Evolutionary conservation across 352 stramenopile genomes (phyloP).

Genomic region (Pythium sukuiense): DNA sequence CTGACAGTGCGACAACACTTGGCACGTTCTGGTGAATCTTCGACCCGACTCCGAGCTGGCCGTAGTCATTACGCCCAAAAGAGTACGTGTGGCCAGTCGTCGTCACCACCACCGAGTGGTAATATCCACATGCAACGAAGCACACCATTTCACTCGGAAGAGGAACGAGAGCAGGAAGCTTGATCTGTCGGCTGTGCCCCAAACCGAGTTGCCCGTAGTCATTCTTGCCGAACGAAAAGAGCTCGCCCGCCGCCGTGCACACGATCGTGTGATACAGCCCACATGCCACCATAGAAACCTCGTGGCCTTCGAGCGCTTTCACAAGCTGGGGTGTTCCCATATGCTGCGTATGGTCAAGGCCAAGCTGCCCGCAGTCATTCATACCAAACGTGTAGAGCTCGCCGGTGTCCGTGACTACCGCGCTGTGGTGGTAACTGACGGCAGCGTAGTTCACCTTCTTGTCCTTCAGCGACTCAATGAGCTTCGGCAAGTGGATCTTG

Average conservation of each 20-base stretch:
- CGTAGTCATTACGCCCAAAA: conserved; percentile 88
- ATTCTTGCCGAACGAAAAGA: conserved; percentile 87
- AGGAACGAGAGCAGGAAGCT: conserved; percentile 53
- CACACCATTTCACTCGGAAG: conserved; percentile 72
- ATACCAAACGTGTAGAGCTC: conserved; percentile 89
- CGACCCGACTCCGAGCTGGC: conserved; percentile 80
- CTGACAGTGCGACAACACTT: conserved; percentile 66
- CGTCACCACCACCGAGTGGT: conserved; percentile 78
- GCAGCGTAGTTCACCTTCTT: conserved; percentile 81
- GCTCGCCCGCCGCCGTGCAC: conserved; percentile 61
- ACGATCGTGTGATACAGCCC: conserved; percentile 86
- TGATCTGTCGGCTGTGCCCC: conserved; percentile 77
- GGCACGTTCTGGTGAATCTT: conserved; percentile 84
- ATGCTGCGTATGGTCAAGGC: conserved; percentile 79
- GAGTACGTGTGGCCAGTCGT: conserved; percentile 64
- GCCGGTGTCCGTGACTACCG: conserved; percentile 65
- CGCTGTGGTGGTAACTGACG: conserved; percentile 87
- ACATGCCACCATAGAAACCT: conserved; percentile 78
- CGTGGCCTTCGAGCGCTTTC: conserved; percentile 64
- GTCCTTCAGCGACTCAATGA: conserved; percentile 83
- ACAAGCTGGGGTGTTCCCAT: conserved; percentile 74
- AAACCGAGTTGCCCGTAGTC: conserved; percentile 86
- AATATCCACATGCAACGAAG: conserved; percentile 87
- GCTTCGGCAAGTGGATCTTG: conserved; percentile 82
- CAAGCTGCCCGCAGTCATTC: conserved; percentile 88